A percentile compares a stretch with the other conserved stretches of the same genome.
Conservation (phyloP, 2,329 filamentous ascomycete species). For the Harringtonia lauricola region DNA sequence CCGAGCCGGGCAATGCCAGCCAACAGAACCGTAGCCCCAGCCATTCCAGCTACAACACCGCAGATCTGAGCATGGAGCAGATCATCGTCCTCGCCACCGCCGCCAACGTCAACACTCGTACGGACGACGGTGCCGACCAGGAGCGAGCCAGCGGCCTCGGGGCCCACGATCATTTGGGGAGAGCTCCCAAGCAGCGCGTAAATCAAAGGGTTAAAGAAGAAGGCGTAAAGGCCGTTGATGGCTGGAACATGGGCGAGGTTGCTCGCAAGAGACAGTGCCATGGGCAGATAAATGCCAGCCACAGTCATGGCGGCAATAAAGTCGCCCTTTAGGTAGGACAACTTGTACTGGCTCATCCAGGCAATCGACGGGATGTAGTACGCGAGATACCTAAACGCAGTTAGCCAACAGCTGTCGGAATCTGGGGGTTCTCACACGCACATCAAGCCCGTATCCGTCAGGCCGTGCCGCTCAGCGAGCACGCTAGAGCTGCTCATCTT, state of each 20-base stretch:
- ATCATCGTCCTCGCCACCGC: slow-evolving; percentile 52
- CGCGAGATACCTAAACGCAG: slow-evolving; percentile 57
- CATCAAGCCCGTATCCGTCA: slow-evolving; percentile 66
- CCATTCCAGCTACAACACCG: slow-evolving; percentile 78
- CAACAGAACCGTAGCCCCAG: slow-evolving; percentile 78
- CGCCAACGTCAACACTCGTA: slow-evolving; percentile 58
- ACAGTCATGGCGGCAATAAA: slow-evolving; percentile 84
- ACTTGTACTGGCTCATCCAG: slow-evolving; percentile 82
- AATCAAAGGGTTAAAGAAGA: slow-evolving; percentile 82
- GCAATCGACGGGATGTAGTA: slow-evolving; percentile 90
- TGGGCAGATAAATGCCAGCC: slow-evolving; percentile 96
- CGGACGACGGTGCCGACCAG: slow-evolving; percentile 82
- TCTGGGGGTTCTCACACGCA: slow-evolving; percentile 26
- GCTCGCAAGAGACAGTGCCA: slow-evolving; percentile 85
- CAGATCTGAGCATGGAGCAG: slow-evolving; percentile 68
- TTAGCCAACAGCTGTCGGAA: neutral
- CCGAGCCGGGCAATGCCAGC: slow-evolving; percentile 78
- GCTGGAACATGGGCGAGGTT: slow-evolving; percentile 89
- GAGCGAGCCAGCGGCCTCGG: slow-evolving; percentile 86
- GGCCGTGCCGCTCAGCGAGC: slow-evolving; percentile 61
- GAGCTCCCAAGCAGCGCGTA: slow-evolving; percentile 89
- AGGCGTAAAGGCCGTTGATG: slow-evolving; percentile 88
- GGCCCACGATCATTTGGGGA: slow-evolving; percentile 87
- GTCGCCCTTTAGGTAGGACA: slow-evolving; percentile 75
- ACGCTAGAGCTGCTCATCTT: slow-evolving; percentile 64